Evolutionary conservation across 352 stramenopile genomes (phyloP), one percentile per base, ranked within the genome.

Genomic region (Phytopythium montanum): DNA sequence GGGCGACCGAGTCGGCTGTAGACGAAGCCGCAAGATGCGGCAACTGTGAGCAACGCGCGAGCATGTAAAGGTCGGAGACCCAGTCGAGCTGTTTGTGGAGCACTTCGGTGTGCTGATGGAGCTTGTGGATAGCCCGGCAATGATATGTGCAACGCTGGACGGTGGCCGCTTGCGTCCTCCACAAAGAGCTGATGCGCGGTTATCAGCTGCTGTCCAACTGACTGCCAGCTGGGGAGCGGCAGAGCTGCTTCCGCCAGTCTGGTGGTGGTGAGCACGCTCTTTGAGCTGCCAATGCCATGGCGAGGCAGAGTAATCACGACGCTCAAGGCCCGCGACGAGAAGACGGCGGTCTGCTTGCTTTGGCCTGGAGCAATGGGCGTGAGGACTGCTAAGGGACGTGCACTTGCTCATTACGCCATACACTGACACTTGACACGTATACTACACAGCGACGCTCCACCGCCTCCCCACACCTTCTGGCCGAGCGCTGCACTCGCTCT

Each of bases 1-100:
- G 21, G 25, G 45, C 23, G 33, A 26, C 42, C 26, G n/a, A 54
- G 7, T 8, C 13, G 3, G 12, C 33, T 54, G 49, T 39, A 29
- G 49, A 42, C 49, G 49, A 44, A 44, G 18, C 8, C 38, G 38
- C 13, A 23, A 10, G 38, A 44, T 21, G 38, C 38, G 13, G 38
- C 49, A 55, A 55, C 49, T 29, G 49, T 55, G 49, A 55, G 49
- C 49, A 55, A 55, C 49, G 13, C 28, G 3, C n/a, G 6, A 1
- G 14, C 31, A 39, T 31, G 38, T 44, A 44, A 44, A 44, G 38
- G 38, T 44, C 16, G 16, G 14, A 44, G 38, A 9, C 13, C n/a
- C 38, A 31, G 44, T 50, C 10, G n/a, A 16, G n/a, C 44, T 44
- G 38, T 21, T 44, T 6, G 18, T n/a, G 38, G 38, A 21, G 38